Evolutionary conservation across 768 basidiomycete species (phyloP).

Genomic region (Boletus sp.): DNA sequence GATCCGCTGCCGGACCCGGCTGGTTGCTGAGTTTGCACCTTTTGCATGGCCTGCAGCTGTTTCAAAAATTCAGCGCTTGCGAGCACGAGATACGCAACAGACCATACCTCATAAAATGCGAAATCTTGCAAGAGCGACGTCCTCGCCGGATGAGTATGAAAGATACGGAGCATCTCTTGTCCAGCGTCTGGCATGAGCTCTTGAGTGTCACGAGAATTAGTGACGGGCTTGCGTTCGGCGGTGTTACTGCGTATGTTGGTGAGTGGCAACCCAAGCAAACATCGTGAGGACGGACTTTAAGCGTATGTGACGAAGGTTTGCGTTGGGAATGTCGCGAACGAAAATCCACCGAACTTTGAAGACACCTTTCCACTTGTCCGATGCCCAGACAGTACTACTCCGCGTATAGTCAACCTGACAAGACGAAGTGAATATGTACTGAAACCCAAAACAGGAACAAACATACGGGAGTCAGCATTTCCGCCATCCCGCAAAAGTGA

Average conservation of each 20-base stretch:
- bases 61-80: slow-evolving; percentile 10
- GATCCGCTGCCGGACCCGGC: slow-evolving; percentile 27
- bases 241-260: slow-evolving; percentile 69
- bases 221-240: slow-evolving; percentile 97
- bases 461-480: slow-evolving; percentile 91
- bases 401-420: slow-evolving; percentile 84
- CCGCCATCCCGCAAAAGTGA: slow-evolving; percentile 98
- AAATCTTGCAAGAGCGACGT: slow-evolving; percentile 94
- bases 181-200: slow-evolving; percentile 95
- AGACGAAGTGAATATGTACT: neutral
- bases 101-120: slow-evolving; percentile 82
- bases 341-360: slow-evolving; percentile 99
- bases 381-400: slow-evolving; percentile 97
- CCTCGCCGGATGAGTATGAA: slow-evolving; percentile 88
- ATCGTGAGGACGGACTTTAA: slow-evolving; percentile 52
- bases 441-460: neutral
- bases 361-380: slow-evolving; percentile 99
- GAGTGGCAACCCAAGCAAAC: slow-evolving; percentile 9
- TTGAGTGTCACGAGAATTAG: slow-evolving; percentile 97
- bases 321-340: slow-evolving; percentile 92
- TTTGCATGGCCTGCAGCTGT: slow-evolving; percentile 86
- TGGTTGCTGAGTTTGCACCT: slow-evolving; percentile 42
- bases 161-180: slow-evolving; percentile 94
- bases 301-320: slow-evolving; percentile 85
- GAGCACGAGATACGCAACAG: neutral